These are phyloP conservation scores for Emmonsiellopsis sp. DNA, from an alignment of 2,329 filamentous ascomycete genomes.

Conservation along the genomic window DNA sequence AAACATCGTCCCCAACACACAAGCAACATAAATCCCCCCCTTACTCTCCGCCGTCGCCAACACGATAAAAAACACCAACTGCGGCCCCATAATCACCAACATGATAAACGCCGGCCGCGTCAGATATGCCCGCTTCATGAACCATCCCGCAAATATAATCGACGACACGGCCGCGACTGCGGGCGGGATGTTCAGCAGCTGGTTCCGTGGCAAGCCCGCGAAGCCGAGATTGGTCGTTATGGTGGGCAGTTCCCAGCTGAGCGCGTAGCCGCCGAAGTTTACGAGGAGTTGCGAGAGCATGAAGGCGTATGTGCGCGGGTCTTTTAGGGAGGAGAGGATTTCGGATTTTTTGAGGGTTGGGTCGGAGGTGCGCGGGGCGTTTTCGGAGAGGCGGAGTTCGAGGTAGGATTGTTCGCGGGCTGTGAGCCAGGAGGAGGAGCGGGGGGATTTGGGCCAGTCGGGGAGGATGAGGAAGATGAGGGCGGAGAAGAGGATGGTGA, in stretches of 20 bases:
- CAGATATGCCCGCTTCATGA: constrained; percentile 32
- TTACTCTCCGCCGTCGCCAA: constrained; percentile 31
- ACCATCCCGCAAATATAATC: constrained; percentile 33
- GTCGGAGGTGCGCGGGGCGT: constrained; percentile 31
- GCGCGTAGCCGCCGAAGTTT: constrained; percentile 35
- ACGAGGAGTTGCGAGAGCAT: constrained; percentile 30
- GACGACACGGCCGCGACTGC: constrained; percentile 33
- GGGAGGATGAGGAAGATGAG: constrained; percentile 34
- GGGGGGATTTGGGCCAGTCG: constrained; percentile 36
- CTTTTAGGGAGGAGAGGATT: constrained; percentile 25
- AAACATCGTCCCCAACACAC: constrained; percentile 37
- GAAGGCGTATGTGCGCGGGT: constrained; percentile 29
- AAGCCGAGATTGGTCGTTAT: constrained; percentile 37
- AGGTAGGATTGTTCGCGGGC: constrained; percentile 33
- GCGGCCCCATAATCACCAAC: constrained; percentile 30
- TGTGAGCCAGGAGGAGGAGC: constrained; percentile 30
- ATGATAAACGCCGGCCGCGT: constrained; percentile 34
- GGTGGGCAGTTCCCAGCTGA: constrained; percentile 36
- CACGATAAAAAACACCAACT: constrained; percentile 37
- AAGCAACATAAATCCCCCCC: constrained; percentile 37
- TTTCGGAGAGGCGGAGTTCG: constrained; percentile 30
- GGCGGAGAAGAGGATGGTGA: constrained; percentile 32
- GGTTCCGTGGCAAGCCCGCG: constrained; percentile 34
- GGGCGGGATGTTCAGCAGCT: constrained; percentile 39
- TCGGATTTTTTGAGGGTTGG: constrained; percentile 27